Percentiles rank a stretch among this genome's conserved stretches.
These are phyloP conservation scores for Solanum habrochaites DNA, from an alignment of 257 asterid genomes.

Conservation along the genomic window DNA sequence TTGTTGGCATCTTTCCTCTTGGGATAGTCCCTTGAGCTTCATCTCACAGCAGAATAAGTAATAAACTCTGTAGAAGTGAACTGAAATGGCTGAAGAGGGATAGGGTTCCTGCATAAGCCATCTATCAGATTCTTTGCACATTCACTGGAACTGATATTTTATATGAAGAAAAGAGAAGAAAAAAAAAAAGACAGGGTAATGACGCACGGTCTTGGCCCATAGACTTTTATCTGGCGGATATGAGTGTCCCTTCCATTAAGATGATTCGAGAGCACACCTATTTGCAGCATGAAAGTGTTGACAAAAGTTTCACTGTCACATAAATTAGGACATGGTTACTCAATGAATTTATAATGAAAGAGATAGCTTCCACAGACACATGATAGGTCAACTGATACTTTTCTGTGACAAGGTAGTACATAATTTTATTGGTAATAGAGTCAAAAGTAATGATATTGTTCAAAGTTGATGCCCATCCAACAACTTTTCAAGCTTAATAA, in stretches of 20 bases:
- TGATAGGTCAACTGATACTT: not conserved
- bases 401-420: not conserved
- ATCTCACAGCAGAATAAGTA: conserved; percentile 68
- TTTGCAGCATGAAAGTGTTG: conserved; percentile 94
- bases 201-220: conserved; percentile 86
- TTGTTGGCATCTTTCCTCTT: not conserved
- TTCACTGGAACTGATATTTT: not conserved
- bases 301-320: conserved; percentile 84
- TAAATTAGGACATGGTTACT: not conserved
- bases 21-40: conserved; percentile 8
- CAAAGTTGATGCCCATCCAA: not conserved
- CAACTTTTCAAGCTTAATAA: not conserved
- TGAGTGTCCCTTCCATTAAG: conserved; percentile 93
- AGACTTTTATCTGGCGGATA: conserved; percentile 90
- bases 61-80: conserved; percentile 80
- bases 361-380: not conserved
- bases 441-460: not conserved
- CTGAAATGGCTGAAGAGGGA: conserved; percentile 85
- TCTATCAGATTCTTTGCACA: not conserved
- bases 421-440: not conserved
- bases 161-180: not conserved
- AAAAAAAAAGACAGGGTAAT: not conserved
- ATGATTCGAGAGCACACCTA: conserved; percentile 72
- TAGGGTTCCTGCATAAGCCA: conserved; percentile 60
- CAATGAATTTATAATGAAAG: not conserved